Conservation (phyloP, 768 basidiomycete genomes). For the Suillus sp. region DNA sequence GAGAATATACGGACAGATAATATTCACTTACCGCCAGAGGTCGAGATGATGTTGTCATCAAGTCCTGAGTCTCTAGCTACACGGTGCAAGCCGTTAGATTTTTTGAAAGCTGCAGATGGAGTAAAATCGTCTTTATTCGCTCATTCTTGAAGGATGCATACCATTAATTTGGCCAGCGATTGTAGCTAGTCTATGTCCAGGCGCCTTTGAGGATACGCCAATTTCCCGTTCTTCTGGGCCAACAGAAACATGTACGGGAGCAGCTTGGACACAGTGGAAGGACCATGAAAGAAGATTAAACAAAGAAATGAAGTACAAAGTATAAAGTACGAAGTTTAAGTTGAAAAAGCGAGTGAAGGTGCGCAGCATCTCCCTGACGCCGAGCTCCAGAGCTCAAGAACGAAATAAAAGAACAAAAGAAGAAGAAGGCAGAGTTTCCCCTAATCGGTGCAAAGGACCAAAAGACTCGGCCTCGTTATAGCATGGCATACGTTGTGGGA, state of each 20-base stretch:
- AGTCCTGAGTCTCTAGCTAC: neutral
- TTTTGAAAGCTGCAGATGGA: neutral
- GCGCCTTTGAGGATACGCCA: neutral
- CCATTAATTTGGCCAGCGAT: neutral
- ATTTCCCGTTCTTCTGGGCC: neutral
- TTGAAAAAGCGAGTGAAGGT: conserved; percentile 11
- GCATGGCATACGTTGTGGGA: neutral
- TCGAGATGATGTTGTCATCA: neutral
- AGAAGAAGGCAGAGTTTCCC: neutral
- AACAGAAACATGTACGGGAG: neutral
- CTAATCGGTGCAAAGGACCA: neutral
- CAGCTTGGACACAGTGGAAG: conserved; percentile 5
- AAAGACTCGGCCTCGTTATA: neutral
- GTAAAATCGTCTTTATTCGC: neutral
- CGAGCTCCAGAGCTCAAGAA: conserved; percentile 19
- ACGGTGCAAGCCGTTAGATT: neutral
- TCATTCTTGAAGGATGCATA: neutral
- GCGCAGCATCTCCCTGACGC: conserved; percentile 19
- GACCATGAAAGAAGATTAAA: conserved; percentile 1
- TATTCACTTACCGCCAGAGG: neutral
- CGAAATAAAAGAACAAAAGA: neutral
- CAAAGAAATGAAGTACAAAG: conserved; percentile 1
- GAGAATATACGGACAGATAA: neutral
- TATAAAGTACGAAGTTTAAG: neutral
- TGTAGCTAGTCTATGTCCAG: no score